These are phyloP conservation scores for Nothophaeocryptopus gaeumannii DNA, from an alignment of 2,329 filamentous ascomycete species.

Conservation along the genomic window DNA sequence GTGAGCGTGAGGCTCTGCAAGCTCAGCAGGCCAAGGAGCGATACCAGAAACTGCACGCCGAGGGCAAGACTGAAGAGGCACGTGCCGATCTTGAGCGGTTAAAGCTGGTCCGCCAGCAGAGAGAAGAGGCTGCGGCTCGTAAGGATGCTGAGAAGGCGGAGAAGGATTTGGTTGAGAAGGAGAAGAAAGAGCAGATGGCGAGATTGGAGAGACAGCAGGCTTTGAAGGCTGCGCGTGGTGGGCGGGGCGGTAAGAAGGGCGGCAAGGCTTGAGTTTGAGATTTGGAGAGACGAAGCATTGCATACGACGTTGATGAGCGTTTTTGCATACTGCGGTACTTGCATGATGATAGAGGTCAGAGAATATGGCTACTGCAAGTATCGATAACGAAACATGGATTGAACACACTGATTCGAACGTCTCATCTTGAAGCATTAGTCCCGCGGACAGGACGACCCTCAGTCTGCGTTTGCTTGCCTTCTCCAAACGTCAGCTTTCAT, in stretches of 20 bases:
- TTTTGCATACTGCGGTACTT: constrained; percentile 11
- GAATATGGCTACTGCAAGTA: no score
- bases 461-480: no score
- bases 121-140: constrained; percentile 76
- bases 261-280: constrained; percentile 32
- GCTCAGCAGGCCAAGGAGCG: constrained; percentile 84
- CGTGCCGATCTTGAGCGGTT: constrained; percentile 83
- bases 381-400: no score
- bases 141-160: constrained; percentile 66
- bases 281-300: background rate
- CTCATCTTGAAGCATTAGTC: no score
- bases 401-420: no score
- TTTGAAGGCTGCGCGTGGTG: constrained; percentile 39
- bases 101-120: constrained; percentile 76
- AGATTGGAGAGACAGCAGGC: constrained; percentile 48
- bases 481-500: no score
- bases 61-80: constrained; percentile 95
- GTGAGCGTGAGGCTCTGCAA: constrained; percentile 76
- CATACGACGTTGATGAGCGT: constrained; percentile 7
- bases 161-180: constrained; percentile 56
- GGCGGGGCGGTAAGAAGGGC: constrained; percentile 44
- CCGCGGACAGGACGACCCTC: no score
- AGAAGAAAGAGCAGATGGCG: constrained; percentile 49
- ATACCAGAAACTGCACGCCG: constrained; percentile 87
- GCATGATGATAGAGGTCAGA: constrained; percentile 6